These are phyloP conservation scores for Galerina sulciceps DNA, from an alignment of 768 basidiomycete genomes.

Conservation along the genomic window DNA sequence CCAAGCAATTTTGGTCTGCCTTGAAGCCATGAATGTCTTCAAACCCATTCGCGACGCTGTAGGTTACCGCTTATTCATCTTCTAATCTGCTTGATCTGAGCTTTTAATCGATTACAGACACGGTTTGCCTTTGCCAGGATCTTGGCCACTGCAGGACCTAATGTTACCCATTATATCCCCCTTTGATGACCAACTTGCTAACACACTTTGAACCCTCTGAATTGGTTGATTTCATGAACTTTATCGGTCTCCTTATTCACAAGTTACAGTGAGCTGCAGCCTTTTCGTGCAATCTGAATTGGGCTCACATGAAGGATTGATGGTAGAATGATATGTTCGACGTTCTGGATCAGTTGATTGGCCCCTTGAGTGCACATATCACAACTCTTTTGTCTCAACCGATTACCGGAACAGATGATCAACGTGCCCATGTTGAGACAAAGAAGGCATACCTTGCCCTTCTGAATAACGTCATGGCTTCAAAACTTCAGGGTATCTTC, in stretches of 20 bases:
- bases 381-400: constrained; percentile 80
- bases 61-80: constrained; percentile 25
- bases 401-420: constrained; percentile 86
- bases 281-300: background rate
- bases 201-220: constrained; percentile 92
- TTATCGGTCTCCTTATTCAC: constrained; percentile 89
- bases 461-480: constrained; percentile 78
- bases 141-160: constrained; percentile 85
- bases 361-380: constrained; percentile 85
- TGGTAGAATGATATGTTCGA: constrained; percentile 79
- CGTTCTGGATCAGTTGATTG: constrained; percentile 89
- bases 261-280: constrained; percentile 73
- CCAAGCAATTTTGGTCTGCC: constrained; percentile 82
- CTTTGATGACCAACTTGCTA: constrained; percentile 89
- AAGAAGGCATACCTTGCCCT: constrained; percentile 89
- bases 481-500: constrained; percentile 84
- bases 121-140: constrained; percentile 94
- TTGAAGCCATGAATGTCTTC: constrained; percentile 87
- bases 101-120: constrained; percentile 52
- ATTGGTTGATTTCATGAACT: constrained; percentile 93
- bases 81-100: background rate
- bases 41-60: constrained; percentile 93
- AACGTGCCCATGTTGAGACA: constrained; percentile 75
- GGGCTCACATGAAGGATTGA: background rate
- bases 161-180: constrained; percentile 87